Base-by-base conservation (phyloP, 345 rosid species). In the Rhizophora apiculata region DNA sequence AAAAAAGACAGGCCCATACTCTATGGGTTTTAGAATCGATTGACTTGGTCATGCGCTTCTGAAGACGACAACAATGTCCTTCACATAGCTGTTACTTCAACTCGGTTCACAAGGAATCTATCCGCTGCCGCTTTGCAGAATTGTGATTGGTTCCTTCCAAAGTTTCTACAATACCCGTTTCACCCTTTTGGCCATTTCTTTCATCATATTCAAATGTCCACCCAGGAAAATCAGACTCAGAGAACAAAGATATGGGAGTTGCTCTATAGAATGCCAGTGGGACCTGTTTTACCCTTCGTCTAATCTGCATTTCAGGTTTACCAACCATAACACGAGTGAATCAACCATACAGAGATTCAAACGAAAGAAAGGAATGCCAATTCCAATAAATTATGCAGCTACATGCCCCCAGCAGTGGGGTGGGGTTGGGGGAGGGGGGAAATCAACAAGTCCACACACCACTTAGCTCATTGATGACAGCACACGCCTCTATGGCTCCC, bases 251-350 rank as follows among this genome's bases (percentile, higher is more conserved):
- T 13, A 93, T 65, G 15, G 97, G 95, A 6, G 79, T 79, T 53
- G 81, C 55, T 69, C 78, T 88, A 72, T 90, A 90, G 75, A 88
- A 87, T 6, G 96, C 96, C 79, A 90, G 74, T 6, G 99, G 96
- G 31, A 92, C 96, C 79, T 95, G 96, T 73, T 95, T 95, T 20
- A 95, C 91, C 68, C 96, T 87, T 80, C 97, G 70, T 21, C 91
- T 80, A 62, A 85, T 84, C 97, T 91, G 92, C 71, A 51, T 49
- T 58, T 20, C 6, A 29, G 52, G 19, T 9, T 51, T 34, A 68
- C 39, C 68, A 55, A 6, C 6, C 39, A 64, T 36, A 19, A 51
- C 24, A 6, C 32, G 34, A 2, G 34, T 31, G 52, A 20, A 20
- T 18, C 53, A 36, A n/a, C 16, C 19, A n/a, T 11, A 34, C 10